These are phyloP conservation scores for Lenzites betulinus DNA, from an alignment of 768 basidiomycete genomes.

Conservation along the genomic window DNA sequence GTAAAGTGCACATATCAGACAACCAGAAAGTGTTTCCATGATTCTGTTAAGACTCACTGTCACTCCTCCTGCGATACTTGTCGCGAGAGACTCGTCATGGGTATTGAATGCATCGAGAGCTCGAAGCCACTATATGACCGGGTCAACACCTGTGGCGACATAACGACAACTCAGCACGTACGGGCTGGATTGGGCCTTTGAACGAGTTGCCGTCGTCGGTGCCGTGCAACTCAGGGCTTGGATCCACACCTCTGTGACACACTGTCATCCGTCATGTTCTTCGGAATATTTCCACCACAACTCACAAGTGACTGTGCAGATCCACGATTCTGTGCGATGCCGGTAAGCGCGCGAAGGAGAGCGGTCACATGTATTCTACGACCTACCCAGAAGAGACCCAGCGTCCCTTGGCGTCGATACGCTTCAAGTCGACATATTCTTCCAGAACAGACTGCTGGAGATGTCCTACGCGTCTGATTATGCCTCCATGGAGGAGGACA, in stretches of 20 bases:
- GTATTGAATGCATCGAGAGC: constrained; percentile 81
- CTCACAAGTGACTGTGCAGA: constrained; percentile 22
- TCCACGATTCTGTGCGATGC: constrained; percentile 18
- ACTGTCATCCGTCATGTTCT: constrained; percentile 31
- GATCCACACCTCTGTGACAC: constrained; percentile 1
- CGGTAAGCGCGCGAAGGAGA: neutral
- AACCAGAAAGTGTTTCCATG: too few species aligned
- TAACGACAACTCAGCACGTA: constrained; percentile 33
- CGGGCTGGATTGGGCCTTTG: constrained; percentile 35
- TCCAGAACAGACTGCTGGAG: constrained; percentile 33
- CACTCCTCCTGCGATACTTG: constrained; percentile 78
- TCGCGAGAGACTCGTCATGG: constrained; percentile 68
- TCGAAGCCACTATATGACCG: constrained; percentile 52
- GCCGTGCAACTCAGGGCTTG: constrained; percentile 32
- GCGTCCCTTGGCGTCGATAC: constrained; percentile 63
- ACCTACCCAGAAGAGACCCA: constrained; percentile 76
- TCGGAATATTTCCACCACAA: constrained; percentile 37
- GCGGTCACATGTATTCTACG: neutral
- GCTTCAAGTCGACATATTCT: constrained; percentile 39
- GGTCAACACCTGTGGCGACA: neutral
- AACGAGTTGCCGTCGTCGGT: constrained; percentile 46
- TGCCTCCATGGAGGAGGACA: constrained; percentile 67
- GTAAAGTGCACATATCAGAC: too few species aligned
- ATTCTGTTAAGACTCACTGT: constrained; percentile 38
- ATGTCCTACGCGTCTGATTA: constrained; percentile 62